These are phyloP conservation scores for Vachellia pachyceras DNA, from an alignment of 306 rosid species.

Conservation along the genomic window DNA sequence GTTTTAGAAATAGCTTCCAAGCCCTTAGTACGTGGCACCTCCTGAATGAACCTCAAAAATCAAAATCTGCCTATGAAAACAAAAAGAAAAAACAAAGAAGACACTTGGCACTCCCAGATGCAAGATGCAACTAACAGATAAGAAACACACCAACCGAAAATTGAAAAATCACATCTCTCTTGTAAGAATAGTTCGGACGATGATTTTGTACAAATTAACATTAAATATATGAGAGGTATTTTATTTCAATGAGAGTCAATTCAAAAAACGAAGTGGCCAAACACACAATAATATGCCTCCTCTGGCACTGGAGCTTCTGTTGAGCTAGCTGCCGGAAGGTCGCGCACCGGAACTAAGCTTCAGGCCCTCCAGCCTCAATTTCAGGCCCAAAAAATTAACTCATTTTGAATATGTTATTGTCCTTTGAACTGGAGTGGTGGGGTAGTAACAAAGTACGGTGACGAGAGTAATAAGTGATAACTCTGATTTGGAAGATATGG, in stretches of 20 bases:
- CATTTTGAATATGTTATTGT: background rate
- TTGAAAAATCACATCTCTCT: conserved; percentile 36
- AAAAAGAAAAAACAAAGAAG: background rate
- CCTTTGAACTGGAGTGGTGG: conserved; percentile 62
- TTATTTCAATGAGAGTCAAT: too few species aligned
- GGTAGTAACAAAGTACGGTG: conserved; percentile 94
- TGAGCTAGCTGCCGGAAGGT: conserved; percentile 73
- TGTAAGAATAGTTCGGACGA: too few species aligned
- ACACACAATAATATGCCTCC: too few species aligned
- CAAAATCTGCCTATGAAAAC: conserved; percentile 45
- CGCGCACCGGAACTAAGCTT: conserved; percentile 77
- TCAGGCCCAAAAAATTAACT: conserved; percentile 56
- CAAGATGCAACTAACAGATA: conserved; percentile 49
- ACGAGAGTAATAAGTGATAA: conserved; percentile 94
- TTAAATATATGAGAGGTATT: too few species aligned
- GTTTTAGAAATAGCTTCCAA: too few species aligned
- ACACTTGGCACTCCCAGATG: conserved; percentile 70
- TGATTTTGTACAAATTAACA: too few species aligned
- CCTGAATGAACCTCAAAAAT: conserved; percentile 47
- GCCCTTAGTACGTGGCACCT: conserved; percentile 70
- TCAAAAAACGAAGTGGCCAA: too few species aligned
- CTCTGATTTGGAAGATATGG: conserved; percentile 91
- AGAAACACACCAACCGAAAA: conserved; percentile 14
- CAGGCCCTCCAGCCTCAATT: conserved; percentile 66
- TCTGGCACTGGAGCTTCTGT: conserved; percentile 68